Conservation (phyloP, 345 rosid genomes). For the Syzygium jambos region DNA sequence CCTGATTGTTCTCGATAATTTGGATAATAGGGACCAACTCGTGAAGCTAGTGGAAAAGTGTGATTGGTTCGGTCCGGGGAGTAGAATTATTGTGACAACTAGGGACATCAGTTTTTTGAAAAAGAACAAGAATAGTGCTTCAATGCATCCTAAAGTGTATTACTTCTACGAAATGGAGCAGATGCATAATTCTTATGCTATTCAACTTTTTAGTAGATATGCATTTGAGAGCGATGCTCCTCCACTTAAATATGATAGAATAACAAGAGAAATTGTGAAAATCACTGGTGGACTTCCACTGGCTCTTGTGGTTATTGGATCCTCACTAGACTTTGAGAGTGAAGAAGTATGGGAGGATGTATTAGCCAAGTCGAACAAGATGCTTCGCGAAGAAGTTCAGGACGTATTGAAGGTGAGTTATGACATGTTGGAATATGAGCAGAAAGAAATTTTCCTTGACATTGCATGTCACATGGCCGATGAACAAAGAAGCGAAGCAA, state of each 20-base stretch:
- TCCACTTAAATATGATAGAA: background rate
- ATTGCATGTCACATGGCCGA: background rate
- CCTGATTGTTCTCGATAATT: conserved; percentile 6
- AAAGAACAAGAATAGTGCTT: background rate
- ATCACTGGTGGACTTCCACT: conserved; percentile 4
- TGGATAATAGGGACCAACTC: background rate
- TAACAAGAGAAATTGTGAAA: background rate
- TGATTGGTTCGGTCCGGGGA: background rate
- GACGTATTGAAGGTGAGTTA: background rate
- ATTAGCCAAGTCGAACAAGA: background rate
- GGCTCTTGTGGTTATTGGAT: conserved; percentile 5
- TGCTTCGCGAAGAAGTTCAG: background rate
- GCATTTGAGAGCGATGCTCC: background rate
- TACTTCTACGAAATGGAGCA: background rate
- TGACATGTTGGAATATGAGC: background rate
- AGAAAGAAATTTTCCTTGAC: conserved; percentile 9
- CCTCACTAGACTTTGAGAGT: background rate
- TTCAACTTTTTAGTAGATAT: conserved; percentile 1
- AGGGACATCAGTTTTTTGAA: background rate
- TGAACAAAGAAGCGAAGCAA: background rate
- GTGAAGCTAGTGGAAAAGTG: background rate
- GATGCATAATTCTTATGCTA: background rate
- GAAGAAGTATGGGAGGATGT: background rate
- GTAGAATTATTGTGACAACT: conserved; percentile 5
- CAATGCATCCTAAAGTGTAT: background rate